phyloP scores from a whole-genome alignment of 108 stramenopile genomes.

The Nannochloropsis oceanica region DNA sequence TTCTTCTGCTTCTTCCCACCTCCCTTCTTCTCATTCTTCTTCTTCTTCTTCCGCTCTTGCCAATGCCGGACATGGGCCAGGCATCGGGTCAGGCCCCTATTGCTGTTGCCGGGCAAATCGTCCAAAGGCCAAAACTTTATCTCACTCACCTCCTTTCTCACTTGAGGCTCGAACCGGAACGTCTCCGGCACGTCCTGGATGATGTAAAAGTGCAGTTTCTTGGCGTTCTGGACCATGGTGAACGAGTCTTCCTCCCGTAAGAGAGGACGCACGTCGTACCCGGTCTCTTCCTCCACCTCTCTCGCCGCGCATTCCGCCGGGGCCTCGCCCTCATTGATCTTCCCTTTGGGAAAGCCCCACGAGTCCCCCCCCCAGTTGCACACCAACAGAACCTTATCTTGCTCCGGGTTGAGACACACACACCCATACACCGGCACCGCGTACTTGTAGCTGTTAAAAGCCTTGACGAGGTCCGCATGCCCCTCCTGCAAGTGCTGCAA shows the following conservation, averaged over 20 bases:
- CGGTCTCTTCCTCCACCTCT: slow-evolving; percentile 35
- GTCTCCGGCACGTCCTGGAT: background rate
- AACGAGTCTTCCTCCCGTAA: background rate
- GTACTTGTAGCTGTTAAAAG: slow-evolving; percentile 22
- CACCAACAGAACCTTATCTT: slow-evolving; percentile 20
- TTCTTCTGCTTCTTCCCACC: background rate
- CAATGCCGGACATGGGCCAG: background rate
- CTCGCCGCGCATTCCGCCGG: slow-evolving; percentile 23
- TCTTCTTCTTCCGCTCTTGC: background rate
- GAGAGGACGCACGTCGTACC: background rate
- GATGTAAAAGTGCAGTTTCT: background rate
- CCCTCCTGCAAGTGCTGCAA: background rate
- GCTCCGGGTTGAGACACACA: slow-evolving; percentile 9
- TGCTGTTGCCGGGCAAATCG: background rate
- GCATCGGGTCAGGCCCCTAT: background rate
- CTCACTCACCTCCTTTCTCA: background rate
- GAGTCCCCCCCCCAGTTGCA: background rate
- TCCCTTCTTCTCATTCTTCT: too few relatives aligned
- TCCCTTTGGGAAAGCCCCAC: slow-evolving; percentile 34
- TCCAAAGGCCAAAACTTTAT: background rate
- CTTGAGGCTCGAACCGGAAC: background rate
- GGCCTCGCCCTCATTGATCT: slow-evolving; percentile 32
- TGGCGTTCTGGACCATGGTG: background rate
- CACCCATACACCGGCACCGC: slow-evolving; percentile 30
- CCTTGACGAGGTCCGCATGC: background rate